Conservation (phyloP, 2,329 filamentous ascomycete species). For the Herpotrichia juniperi region DNA sequence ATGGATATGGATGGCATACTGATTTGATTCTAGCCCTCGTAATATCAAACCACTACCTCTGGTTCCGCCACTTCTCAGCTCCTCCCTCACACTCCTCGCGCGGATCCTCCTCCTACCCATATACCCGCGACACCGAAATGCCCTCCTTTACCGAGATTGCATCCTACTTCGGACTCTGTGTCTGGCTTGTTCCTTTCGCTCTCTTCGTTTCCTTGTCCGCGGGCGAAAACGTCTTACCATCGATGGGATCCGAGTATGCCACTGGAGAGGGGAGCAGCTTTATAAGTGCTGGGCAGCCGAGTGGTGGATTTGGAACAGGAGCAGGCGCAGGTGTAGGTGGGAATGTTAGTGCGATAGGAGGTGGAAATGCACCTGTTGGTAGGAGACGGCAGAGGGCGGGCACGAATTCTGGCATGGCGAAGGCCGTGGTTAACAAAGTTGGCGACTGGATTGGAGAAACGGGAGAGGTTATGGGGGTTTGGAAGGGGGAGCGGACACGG, state of each 20-base stretch:
- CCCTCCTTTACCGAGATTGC: slow-evolving; percentile 94
- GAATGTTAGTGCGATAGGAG: slow-evolving; percentile 30
- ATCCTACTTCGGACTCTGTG: slow-evolving; percentile 93
- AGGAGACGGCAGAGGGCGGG: slow-evolving; percentile 53
- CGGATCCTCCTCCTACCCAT: slow-evolving; percentile 57
- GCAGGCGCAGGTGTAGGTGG: slow-evolving; percentile 43
- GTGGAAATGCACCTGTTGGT: background rate
- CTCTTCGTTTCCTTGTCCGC: slow-evolving; percentile 94
- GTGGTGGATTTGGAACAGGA: slow-evolving; percentile 22
- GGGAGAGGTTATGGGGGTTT: slow-evolving; percentile 67
- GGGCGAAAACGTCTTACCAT: slow-evolving; percentile 92
- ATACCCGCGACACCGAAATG: slow-evolving; percentile 67
- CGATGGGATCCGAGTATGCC: slow-evolving; percentile 80
- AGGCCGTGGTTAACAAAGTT: slow-evolving; percentile 64
- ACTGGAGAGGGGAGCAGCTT: slow-evolving; percentile 63
- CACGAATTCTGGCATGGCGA: slow-evolving; percentile 62
- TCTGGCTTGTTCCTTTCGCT: slow-evolving; percentile 95
- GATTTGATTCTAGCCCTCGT: slow-evolving; percentile 69
- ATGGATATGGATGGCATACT: background rate
- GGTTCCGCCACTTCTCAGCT: slow-evolving; percentile 90
- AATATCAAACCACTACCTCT: slow-evolving; percentile 88
- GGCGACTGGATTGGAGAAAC: slow-evolving; percentile 69
- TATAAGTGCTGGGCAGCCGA: slow-evolving; percentile 50
- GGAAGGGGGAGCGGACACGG: slow-evolving; percentile 64
- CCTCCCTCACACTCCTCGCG: slow-evolving; percentile 54